These are phyloP conservation scores for Lentinula novae-zelandiae DNA, from an alignment of 1,284 basidiomycete species.

Conservation along the genomic window DNA sequence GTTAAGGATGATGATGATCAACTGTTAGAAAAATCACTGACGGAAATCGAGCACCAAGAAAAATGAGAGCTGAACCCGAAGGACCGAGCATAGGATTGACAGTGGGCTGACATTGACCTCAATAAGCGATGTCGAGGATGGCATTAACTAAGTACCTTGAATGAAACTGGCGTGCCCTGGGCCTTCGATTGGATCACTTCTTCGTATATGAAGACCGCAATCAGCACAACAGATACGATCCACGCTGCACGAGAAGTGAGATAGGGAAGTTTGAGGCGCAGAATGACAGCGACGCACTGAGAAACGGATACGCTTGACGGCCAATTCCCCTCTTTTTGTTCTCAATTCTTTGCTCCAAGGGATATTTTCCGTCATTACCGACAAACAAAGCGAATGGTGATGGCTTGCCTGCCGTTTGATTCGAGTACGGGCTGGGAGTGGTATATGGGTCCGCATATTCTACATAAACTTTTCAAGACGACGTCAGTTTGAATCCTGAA, in stretches of 20 bases:
- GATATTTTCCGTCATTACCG: constrained; percentile 44
- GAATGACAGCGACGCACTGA: constrained; percentile 42
- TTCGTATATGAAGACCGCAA: constrained; percentile 75
- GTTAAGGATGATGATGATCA: background rate
- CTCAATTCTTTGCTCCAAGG: constrained; percentile 81
- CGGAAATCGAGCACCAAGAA: constrained; percentile 90
- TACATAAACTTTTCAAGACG: constrained; percentile 20
- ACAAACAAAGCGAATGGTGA: constrained; percentile 39
- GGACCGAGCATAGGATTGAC: constrained; percentile 95
- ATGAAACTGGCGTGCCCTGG: constrained; percentile 78
- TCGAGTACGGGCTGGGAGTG: constrained; percentile 20
- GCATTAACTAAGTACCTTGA: constrained; percentile 47
- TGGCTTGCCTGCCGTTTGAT: constrained; percentile 31
- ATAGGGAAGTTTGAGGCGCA: background rate
- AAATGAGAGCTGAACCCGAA: constrained; percentile 79
- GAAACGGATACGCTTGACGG: constrained; percentile 75
- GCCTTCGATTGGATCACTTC: constrained; percentile 68
- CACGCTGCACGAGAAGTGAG: constrained; percentile 42
- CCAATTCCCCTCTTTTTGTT: constrained; percentile 82
- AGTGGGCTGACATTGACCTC: constrained; percentile 46
- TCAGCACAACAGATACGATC: constrained; percentile 61
- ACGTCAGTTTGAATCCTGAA: background rate
- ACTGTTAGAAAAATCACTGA: constrained; percentile 38
- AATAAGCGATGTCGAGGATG: constrained; percentile 6
- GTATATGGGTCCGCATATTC: constrained; percentile 57